Conservation (phyloP, 2,329 filamentous ascomycete species). For the Bipolaris cookei region DNA sequence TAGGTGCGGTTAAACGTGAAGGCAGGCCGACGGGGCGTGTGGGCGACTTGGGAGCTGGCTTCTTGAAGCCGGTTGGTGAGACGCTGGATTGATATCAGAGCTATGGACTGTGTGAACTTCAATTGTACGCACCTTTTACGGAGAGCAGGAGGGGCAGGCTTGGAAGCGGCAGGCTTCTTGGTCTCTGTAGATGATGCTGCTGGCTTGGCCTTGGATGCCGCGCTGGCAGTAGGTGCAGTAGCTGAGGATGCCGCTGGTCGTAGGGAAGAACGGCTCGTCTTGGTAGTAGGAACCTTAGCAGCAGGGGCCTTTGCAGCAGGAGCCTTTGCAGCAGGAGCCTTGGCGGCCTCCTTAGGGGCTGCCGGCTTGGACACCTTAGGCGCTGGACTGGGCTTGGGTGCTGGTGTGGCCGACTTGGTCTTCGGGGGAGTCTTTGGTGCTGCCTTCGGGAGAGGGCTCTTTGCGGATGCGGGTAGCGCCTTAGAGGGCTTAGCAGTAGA, state of each 20-base stretch:
- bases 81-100: conserved; percentile 22
- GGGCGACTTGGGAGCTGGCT: conserved; percentile 62
- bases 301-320: conserved; percentile 7
- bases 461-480: conserved; percentile 27
- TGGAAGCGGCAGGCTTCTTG: conserved; percentile 26
- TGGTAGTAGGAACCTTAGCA: conserved; percentile 24
- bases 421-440: conserved; percentile 43
- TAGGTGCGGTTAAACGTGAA: conserved; percentile 71
- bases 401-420: conserved; percentile 23
- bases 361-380: conserved; percentile 30
- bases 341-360: conserved; percentile 30
- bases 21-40: conserved; percentile 72
- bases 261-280: conserved; percentile 39
- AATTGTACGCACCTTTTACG: conserved; percentile 21
- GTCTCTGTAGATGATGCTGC: conserved; percentile 8
- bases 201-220: conserved; percentile 21
- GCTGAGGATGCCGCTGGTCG: conserved; percentile 31
- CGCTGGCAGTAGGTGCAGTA: conserved; percentile 34
- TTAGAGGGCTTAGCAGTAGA: conserved; percentile 41
- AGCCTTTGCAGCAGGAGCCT: conserved; percentile 23
- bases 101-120: neutral
- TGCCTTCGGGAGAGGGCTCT: conserved; percentile 43
- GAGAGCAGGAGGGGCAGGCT: conserved; percentile 17
- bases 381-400: conserved; percentile 30
- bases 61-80: conserved; percentile 44